Evolutionary conservation across 441 rosid species (phyloP).

Genomic region (Erodium chrysanthum): DNA sequence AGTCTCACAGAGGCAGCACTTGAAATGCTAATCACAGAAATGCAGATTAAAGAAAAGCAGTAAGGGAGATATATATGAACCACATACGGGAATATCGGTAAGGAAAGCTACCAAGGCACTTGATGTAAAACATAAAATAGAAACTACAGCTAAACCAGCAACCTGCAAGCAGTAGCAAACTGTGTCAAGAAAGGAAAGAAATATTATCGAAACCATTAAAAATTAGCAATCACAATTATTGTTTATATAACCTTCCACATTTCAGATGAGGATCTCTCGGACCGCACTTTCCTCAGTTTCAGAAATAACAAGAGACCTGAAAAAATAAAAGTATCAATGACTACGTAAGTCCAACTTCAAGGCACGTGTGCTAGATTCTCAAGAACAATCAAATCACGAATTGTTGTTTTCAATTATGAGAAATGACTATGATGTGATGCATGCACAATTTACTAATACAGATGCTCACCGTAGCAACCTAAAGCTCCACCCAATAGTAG

Average conservation of each 20-base stretch:
- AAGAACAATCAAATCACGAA: no score
- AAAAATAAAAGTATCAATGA: background rate
- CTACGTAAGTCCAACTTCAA: no score
- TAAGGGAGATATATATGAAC: background rate
- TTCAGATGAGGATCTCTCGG: slow-evolving; percentile 43
- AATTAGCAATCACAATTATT: slow-evolving; percentile 6
- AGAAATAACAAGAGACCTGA: slow-evolving; percentile 37
- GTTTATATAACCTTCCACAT: slow-evolving; percentile 41
- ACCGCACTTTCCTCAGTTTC: slow-evolving; percentile 41
- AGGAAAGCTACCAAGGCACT: slow-evolving; percentile 42
- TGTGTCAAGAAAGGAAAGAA: background rate
- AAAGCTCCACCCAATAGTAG: slow-evolving; percentile 45
- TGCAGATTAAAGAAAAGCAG: no score
- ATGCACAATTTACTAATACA: background rate
- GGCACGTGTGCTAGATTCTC: no score
- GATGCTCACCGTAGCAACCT: slow-evolving; percentile 44
- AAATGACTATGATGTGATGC: no score
- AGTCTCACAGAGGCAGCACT: background rate
- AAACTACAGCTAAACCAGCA: slow-evolving; percentile 45
- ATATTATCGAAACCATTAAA: no score
- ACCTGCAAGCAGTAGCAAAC: slow-evolving; percentile 29
- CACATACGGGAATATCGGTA: slow-evolving; percentile 39
- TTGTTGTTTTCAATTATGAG: no score
- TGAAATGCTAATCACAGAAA: no score
- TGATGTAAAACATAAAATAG: slow-evolving; percentile 40